These are phyloP conservation scores for Phytophthora litchii DNA, from an alignment of 352 stramenopile genomes.

Conservation along the genomic window DNA sequence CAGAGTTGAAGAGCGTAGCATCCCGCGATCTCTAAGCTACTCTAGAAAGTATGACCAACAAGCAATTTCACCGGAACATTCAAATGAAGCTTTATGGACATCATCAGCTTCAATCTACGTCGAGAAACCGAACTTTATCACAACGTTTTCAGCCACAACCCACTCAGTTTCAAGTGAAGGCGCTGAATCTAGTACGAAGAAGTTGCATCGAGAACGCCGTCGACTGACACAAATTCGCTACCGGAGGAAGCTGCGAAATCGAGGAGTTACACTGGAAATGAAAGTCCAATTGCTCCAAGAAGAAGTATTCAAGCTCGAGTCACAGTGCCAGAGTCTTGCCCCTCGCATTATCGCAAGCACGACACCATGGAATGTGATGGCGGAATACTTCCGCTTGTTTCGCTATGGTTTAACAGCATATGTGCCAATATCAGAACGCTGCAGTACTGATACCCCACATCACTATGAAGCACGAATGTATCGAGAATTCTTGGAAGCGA, in stretches of 20 bases:
- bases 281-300: background rate
- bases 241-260: background rate
- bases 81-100: no score
- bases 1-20: no score
- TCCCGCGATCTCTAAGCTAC: no score
- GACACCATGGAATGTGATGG: conserved; percentile 5
- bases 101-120: no score
- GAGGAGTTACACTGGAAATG: background rate
- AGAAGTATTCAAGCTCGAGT: background rate
- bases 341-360: background rate
- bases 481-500: background rate
- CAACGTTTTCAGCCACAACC: no score
- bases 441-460: background rate
- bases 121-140: no score
- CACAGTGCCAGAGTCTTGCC: background rate
- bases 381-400: conserved; percentile 8
- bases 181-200: no score
- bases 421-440: background rate
- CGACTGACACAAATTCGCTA: conserved; percentile 6
- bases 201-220: no score
- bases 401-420: conserved; percentile 3
- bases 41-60: no score
- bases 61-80: no score
- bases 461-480: background rate
- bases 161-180: no score